Base-by-base conservation (phyloP, 1,284 basidiomycete species). In the Ustilago nuda region DNA sequence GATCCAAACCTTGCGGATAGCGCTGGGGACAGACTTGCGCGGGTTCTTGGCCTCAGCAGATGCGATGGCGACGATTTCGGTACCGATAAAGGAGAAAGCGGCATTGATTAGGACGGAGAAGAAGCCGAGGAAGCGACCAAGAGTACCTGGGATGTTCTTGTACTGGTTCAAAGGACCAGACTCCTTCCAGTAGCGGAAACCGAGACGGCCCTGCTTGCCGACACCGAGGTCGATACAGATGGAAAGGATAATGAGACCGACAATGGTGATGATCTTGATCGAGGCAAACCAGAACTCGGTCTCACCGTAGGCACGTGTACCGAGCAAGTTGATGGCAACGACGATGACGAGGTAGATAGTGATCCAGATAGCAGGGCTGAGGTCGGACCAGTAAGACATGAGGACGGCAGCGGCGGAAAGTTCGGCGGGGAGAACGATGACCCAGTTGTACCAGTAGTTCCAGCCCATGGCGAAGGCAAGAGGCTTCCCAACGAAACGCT, bases 51-150 rank as follows among this genome's bases (percentile, higher is more conserved):
- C 84, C 80, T 94, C 93, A 39, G 91, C 87, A 41, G 93, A 93
- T 62, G 93, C 89, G 86, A 94, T 91, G 41, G 93, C 93, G 48
- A 95, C 92, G 72, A 95, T 92, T 86, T 95, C 94, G 9, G 93
- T 94, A 56, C 52, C 91, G 90, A 56, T 92, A 88, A 91, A 94
- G 12, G 91, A 92, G 88, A 95, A 95, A 1, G 92, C 92, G 9
- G 93, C 93, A 53, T 87, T 82, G 32, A 87, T 83, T 37, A 86
- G 80, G 2, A 86, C 79, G 5, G 61, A 66, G 61, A 81, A 84
- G 72, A 86, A 87, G 13, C 85, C 86, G 19, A 87, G 74, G 81
- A 87, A 87, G 50, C 52, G 73, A 12, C 87, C 84, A 1, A 87
- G 87, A 2, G 88, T 65, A 0, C 92, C 92, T 1, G 81, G 61